Evolutionary conservation across 495 filamentous ascomycete species (phyloP), one percentile per base, ranked within the genome.

Genomic region (Evansstolkia leycettana): DNA sequence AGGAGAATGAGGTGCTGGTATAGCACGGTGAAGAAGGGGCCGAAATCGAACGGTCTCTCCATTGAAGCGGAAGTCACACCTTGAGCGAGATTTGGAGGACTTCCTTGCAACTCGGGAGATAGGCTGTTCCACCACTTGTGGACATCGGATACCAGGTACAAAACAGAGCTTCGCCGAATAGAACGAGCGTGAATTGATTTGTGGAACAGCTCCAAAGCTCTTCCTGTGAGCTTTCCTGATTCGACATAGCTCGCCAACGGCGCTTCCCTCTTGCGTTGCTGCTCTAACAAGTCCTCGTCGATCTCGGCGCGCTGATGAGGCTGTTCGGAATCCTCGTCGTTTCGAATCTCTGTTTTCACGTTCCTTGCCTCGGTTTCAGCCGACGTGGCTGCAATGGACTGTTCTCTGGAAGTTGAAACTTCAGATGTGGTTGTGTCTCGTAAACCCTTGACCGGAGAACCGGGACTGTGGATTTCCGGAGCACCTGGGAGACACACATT

Each of bases 1-100:
- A 82, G 52, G 72, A 87, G 61, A 60, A 88, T 48, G 51, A 77
- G 62, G 64, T 75, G 53, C 65, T 87, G 59, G 54, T 89, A 55
- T 57, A 78, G 49, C 60, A 86, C 57, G 41, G 79, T 54, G 47
- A 71, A 61, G 29, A 60, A 52, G 10, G 64, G 57, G 28, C 54
- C 49, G 26, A 64, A 58, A 34, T 62, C 51, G 44, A 56, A 60
- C 0, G 56, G 47, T 11, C 15, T 31, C 17, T 56, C 47, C 18
- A n/a, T 34, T 14, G 6, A 13, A 32, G 29, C 11, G 11, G 9
- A 17, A 18, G 1, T 5, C 23, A 9, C 5, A 26, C 16, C 1
- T 37, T 34, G 10, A n/a, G 9, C 29, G 3, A 24, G 14, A 12
- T 31, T 20, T 15, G 27, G 1, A 13, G 20, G 27, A 2, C 42